A percentile compares a stretch with the other conserved stretches of the same genome.
Conservation (phyloP, 495 filamentous ascomycete species). For the Aspergillus leporis region DNA sequence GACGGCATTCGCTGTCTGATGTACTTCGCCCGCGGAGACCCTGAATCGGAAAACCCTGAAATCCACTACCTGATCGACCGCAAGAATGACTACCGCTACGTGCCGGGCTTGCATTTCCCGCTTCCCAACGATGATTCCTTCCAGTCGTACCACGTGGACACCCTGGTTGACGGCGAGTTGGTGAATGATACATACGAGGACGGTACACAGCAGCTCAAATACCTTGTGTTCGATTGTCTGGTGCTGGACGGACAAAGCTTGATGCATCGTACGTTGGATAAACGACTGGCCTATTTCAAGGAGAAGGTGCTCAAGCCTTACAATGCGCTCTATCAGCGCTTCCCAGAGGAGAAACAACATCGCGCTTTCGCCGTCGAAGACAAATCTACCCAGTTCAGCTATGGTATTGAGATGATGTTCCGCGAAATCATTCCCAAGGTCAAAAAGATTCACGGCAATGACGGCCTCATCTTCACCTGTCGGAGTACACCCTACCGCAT, state of each 20-base stretch:
- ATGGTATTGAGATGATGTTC: slow-evolving; percentile 91
- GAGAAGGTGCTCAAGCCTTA: slow-evolving; percentile 80
- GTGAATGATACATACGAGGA: slow-evolving; percentile 71
- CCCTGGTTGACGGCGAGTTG: slow-evolving; percentile 89
- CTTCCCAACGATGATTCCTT: slow-evolving; percentile 56
- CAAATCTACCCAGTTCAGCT: slow-evolving; percentile 84
- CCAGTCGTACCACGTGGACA: slow-evolving; percentile 70
- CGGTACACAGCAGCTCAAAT: slow-evolving; percentile 68
- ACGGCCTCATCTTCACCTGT: slow-evolving; percentile 96
- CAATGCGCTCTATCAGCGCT: slow-evolving; percentile 64
- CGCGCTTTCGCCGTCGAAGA: slow-evolving; percentile 80
- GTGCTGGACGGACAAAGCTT: slow-evolving; percentile 74
- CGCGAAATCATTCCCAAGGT: slow-evolving; percentile 76
- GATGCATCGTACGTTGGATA: slow-evolving; percentile 79
- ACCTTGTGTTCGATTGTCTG: slow-evolving; percentile 91
- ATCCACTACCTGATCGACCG: slow-evolving; percentile 89
- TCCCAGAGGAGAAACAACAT: slow-evolving; percentile 65
- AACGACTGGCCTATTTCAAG: slow-evolving; percentile 83
- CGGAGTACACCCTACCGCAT: slow-evolving; percentile 78
- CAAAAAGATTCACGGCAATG: slow-evolving; percentile 76
- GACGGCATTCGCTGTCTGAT: slow-evolving; percentile 94
- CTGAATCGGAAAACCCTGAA: slow-evolving; percentile 50
- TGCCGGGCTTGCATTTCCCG: slow-evolving; percentile 81
- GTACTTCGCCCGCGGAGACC: slow-evolving; percentile 67
- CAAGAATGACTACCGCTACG: slow-evolving; percentile 91